Percentiles rank a stretch among this genome's conserved stretches.
phyloP scores from a whole-genome alignment of 805 yeast species.

The Wickerhamomyces silvicola region DNA sequence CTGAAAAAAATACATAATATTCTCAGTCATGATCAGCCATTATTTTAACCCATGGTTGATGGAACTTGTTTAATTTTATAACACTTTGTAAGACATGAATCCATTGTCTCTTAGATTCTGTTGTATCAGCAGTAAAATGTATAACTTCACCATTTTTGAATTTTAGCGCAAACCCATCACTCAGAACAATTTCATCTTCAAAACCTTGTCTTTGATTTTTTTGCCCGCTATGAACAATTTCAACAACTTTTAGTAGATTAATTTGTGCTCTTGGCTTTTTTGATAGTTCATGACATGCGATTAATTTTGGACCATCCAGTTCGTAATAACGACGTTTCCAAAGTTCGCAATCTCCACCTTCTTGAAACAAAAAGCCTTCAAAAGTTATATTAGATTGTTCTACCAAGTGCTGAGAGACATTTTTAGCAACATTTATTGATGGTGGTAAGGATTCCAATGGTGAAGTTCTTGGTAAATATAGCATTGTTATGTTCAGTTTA shows the following conservation, averaged over 20 bases:
- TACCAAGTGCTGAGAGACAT: conserved; percentile 32
- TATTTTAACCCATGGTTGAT: conserved; percentile 57
- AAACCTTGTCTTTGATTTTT: conserved; percentile 65
- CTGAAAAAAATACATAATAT: background rate
- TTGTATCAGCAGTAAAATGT: conserved; percentile 78
- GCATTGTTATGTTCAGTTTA: conserved; percentile 59
- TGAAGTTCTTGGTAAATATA: conserved; percentile 60
- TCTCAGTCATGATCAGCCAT: conserved; percentile 20
- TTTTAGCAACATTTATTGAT: conserved; percentile 51
- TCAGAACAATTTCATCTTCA: too few relatives aligned
- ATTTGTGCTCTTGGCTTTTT: conserved; percentile 69
- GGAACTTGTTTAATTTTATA: conserved; percentile 46
- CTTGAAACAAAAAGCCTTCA: conserved; percentile 78
- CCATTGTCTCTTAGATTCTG: conserved; percentile 60
- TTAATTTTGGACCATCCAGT: conserved; percentile 61
- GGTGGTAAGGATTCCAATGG: conserved; percentile 61
- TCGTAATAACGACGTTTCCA: conserved; percentile 73
- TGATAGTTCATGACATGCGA: conserved; percentile 69
- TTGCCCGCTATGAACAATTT: conserved; percentile 35
- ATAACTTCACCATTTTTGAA: conserved; percentile 79
- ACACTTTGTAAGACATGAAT: conserved; percentile 49
- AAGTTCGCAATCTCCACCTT: conserved; percentile 78
- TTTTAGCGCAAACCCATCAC: conserved; percentile 66
- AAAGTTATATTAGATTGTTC: conserved; percentile 28
- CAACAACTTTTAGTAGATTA: conserved; percentile 61